Evolutionary conservation across 148 eudicot species (phyloP).

Genomic region (Amaranthus palmeri): DNA sequence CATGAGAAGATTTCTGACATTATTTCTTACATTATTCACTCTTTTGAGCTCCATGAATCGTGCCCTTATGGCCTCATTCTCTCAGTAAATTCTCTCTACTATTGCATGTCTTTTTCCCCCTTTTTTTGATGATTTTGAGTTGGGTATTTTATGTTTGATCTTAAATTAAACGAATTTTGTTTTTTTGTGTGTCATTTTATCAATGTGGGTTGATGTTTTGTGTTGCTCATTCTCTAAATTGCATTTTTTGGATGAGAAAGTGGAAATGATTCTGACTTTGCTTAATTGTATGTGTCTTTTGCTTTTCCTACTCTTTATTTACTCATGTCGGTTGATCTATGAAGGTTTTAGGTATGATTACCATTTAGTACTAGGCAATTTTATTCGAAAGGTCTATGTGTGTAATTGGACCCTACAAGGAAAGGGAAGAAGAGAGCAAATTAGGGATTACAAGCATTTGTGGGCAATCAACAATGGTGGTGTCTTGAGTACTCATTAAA

Average conservation of each 20-base stretch:
- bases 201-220: neutral
- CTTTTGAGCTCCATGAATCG: conserved; percentile 51
- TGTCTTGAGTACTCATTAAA: no score
- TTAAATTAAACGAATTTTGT: neutral
- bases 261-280: neutral
- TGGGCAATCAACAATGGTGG: no score
- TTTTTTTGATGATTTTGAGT: conserved; percentile 1
- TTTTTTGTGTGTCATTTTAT: neutral
- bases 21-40: conserved; percentile 38
- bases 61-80: conserved; percentile 82
- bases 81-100: conserved; percentile 37
- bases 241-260: neutral
- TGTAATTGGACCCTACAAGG: no score
- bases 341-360: neutral
- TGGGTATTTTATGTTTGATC: neutral
- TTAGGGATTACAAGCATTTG: no score
- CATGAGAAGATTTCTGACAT: conserved; percentile 48
- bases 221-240: neutral
- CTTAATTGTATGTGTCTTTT: neutral
- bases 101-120: conserved; percentile 14
- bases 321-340: neutral
- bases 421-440: no score
- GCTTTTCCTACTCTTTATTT: neutral
- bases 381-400: no score
- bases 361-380: neutral